A percentile compares a stretch with the other conserved stretches of the same genome.
These are phyloP conservation scores for Phaeosphaeria sp. DNA, from an alignment of 2,329 filamentous ascomycete genomes.

Conservation along the genomic window DNA sequence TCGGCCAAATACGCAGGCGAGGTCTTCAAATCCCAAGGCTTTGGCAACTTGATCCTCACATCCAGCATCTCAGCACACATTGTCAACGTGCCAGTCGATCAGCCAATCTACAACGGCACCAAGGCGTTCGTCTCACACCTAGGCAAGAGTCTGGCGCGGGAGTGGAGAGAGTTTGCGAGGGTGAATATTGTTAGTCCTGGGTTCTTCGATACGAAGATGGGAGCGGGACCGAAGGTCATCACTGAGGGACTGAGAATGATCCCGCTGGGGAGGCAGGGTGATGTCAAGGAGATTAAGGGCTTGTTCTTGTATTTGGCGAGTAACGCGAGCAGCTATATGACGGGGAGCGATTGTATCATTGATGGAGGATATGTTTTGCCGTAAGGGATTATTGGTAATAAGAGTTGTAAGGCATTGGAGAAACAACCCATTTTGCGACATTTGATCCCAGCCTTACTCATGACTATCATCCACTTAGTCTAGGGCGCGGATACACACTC, in stretches of 20 bases:
- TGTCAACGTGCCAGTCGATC: constrained; percentile 79
- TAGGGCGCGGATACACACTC: no score
- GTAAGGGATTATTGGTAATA: constrained; percentile 4
- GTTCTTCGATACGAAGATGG: constrained; percentile 70
- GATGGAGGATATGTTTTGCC: constrained; percentile 73
- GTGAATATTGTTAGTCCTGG: constrained; percentile 71
- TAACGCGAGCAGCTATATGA: constrained; percentile 81
- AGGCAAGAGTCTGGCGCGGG: constrained; percentile 66
- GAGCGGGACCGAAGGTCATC: constrained; percentile 66
- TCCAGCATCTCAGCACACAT: constrained; percentile 75
- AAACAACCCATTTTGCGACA: no score
- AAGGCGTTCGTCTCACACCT: constrained; percentile 70
- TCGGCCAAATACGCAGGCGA: constrained; percentile 52
- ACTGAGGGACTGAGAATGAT: constrained; percentile 74
- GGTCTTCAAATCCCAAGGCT: constrained; percentile 52
- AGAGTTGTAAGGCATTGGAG: not conserved
- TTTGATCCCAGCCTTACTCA: no score
- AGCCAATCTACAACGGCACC: constrained; percentile 52
- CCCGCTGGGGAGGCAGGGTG: constrained; percentile 76
- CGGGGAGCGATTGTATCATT: constrained; percentile 74
- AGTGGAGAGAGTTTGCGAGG: constrained; percentile 71
- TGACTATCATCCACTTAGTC: no score
- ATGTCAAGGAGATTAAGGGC: constrained; percentile 78
- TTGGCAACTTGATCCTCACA: constrained; percentile 68
- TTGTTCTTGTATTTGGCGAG: constrained; percentile 80